A percentile compares a stretch with the other conserved stretches of the same genome.
These are phyloP conservation scores for Mycena olivaceomarginata DNA, from an alignment of 768 basidiomycete species.

Conservation along the genomic window DNA sequence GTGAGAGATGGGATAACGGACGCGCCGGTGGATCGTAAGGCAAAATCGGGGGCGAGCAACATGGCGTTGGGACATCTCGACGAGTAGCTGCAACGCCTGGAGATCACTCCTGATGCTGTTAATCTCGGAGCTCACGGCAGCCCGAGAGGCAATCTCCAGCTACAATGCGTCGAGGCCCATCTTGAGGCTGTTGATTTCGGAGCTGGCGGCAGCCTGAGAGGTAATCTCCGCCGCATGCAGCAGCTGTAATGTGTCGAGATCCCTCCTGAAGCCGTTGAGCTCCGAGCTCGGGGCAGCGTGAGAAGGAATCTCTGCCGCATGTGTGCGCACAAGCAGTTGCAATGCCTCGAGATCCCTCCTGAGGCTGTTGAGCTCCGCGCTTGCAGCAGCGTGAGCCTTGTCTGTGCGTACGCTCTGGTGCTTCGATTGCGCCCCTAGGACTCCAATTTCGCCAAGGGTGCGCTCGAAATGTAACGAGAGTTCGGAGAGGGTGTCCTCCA, in stretches of 20 bases:
- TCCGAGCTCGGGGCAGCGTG: too few relatives aligned
- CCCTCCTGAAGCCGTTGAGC: too few relatives aligned
- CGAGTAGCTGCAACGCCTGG: constrained; percentile 64
- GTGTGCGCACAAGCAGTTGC: constrained; percentile 58
- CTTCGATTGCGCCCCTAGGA: not conserved
- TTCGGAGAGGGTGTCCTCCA: not conserved
- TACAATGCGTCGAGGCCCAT: constrained; percentile 66
- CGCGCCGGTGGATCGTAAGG: constrained; percentile 88
- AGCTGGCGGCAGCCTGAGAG: too few relatives aligned
- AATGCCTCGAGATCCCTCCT: constrained; percentile 73
- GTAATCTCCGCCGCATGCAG: too few relatives aligned
- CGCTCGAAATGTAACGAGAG: constrained; percentile 3
- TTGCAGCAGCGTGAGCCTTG: constrained; percentile 69
- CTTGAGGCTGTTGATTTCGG: too few relatives aligned
- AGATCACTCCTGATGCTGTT: constrained; percentile 73
- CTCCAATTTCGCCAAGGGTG: constrained; percentile 5
- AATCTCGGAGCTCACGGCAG: constrained; percentile 66
- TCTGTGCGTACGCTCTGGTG: constrained; percentile 63
- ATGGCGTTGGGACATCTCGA: constrained; percentile 21
- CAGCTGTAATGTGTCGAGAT: not conserved
- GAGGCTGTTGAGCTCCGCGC: constrained; percentile 48
- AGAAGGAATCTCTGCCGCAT: not conserved
- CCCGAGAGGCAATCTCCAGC: constrained; percentile 66
- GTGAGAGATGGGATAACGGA: too few relatives aligned
- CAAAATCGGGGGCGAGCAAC: constrained; percentile 90